These are phyloP conservation scores for Arabidopsis lyrata DNA, from an alignment of 441 rosid species.

Conservation along the genomic window DNA sequence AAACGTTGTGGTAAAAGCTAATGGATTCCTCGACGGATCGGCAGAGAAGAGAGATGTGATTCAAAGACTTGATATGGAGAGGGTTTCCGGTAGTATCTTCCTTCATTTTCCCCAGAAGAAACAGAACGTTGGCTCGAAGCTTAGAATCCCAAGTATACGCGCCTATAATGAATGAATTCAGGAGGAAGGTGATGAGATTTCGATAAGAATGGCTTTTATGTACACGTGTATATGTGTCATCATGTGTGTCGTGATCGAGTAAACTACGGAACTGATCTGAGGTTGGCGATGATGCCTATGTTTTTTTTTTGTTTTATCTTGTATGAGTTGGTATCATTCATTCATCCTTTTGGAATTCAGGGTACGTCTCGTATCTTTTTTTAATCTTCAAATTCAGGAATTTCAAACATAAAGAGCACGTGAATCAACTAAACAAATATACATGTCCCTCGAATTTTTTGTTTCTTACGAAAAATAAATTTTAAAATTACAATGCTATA, in stretches of 20 bases:
- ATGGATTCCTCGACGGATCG: constrained; percentile 71
- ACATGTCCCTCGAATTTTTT: background rate
- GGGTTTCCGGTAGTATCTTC: constrained; percentile 59
- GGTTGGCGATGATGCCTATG: constrained; percentile 24
- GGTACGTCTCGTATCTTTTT: background rate
- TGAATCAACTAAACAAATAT: background rate
- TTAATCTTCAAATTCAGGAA: background rate
- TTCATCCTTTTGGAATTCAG: constrained; percentile 2
- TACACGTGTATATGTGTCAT: constrained; percentile 17
- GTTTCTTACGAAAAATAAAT: background rate
- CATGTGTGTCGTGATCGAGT: constrained; percentile 38
- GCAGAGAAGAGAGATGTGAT: constrained; percentile 83
- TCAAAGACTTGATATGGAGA: constrained; percentile 77
- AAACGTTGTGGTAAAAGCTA: constrained; percentile 68
- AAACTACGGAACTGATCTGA: constrained; percentile 27
- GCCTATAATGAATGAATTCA: background rate
- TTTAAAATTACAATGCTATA: background rate
- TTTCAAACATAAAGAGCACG: background rate
- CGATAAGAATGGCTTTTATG: background rate
- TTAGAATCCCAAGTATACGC: background rate
- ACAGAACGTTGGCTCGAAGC: background rate
- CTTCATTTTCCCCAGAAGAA: constrained; percentile 54
- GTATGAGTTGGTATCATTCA: constrained; percentile 1
- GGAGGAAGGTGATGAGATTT: background rate
- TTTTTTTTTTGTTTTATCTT: background rate